Evolutionary conservation across 75 land plant genomes (phyloP), one percentile per base, ranked within the genome.

Genomic region (Isoetes taiwanensis): DNA sequence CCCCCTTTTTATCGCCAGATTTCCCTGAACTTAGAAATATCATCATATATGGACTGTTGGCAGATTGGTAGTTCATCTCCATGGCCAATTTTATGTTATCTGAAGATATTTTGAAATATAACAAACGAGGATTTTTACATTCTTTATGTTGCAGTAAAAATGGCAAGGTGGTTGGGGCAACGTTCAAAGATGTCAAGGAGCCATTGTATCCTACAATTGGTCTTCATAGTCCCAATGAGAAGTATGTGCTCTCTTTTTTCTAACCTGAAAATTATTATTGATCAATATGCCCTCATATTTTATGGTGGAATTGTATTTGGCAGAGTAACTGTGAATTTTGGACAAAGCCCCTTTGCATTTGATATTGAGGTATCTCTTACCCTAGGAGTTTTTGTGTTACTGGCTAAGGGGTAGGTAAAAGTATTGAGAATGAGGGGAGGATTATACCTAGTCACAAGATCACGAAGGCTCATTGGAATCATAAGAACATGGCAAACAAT

Each of bases 181-280:
- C 59, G 9, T 32, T 40, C 43, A 87, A 93, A 69, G 80, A 87
- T 35, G 74, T 81, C 21, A 93, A 81, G 63, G 67, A 66, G 19
- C 72, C 83, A 3, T 43, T 93, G 30, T 87, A 64, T 73, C 98
- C 98, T 27, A 86, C 95, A 21, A 67, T 93, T 69, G 80, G 95
- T 35, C 80, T 93, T 61, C 98, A 93, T 61, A 88, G 98, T 62
- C 85, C 73, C 50, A 81, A 84, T 66, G 98, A 93, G 61, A 83
- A 84, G 91, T 86, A 83, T 59, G 30, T 29, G 20, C 43, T n/a
- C 35, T 39, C 11, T 56, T 1, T 56, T 57, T 28, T 10, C 28
- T n/a, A n/a, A n/a, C n/a, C n/a, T n/a, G n/a, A n/a, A n/a, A n/a
- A n/a, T n/a, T n/a, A n/a, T n/a, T n/a, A n/a, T n/a, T n/a, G n/a